Evolutionary conservation across 2,329 filamentous ascomycete species (phyloP).

Genomic region (Conoideocrella luteorostrata): DNA sequence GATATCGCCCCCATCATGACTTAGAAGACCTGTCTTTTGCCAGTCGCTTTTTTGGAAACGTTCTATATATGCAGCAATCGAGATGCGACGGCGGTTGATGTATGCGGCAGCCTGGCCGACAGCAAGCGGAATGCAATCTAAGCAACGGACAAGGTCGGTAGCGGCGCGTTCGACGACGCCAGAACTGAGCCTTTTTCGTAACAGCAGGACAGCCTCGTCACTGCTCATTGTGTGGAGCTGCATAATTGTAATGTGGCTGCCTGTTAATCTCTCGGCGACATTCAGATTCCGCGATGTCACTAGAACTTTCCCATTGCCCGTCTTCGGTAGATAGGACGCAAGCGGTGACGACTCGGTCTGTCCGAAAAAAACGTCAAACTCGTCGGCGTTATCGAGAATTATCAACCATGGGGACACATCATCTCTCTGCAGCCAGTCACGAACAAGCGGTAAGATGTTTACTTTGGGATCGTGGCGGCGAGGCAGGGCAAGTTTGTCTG

Average conservation of each 20-base stretch:
- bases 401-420: slow-evolving; percentile 15
- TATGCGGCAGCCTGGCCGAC: background rate
- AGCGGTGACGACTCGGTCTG: too few relatives aligned
- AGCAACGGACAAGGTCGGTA: background rate
- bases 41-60: background rate
- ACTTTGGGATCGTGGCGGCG: slow-evolving; percentile 16
- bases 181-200: background rate
- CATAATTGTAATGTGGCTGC: too few relatives aligned
- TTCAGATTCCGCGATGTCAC: background rate
- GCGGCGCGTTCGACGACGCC: background rate
- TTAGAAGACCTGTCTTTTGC: background rate
- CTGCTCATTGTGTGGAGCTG: background rate
- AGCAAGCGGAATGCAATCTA: background rate
- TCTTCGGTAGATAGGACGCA: background rate
- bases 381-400: slow-evolving; percentile 12
- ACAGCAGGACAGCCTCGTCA: background rate
- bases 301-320: background rate
- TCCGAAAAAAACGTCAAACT: slow-evolving; percentile 10
- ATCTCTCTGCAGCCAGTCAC: slow-evolving; percentile 20
- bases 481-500: slow-evolving; percentile 7
- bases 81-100: background rate
- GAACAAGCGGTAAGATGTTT: slow-evolving; percentile 19
- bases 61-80: background rate
- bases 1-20: background rate
- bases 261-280: background rate